Evolutionary conservation across 2,329 filamentous ascomycete genomes (phyloP), one percentile per base, ranked within the genome.

Genomic region (Gaeumannomyces sp.): DNA sequence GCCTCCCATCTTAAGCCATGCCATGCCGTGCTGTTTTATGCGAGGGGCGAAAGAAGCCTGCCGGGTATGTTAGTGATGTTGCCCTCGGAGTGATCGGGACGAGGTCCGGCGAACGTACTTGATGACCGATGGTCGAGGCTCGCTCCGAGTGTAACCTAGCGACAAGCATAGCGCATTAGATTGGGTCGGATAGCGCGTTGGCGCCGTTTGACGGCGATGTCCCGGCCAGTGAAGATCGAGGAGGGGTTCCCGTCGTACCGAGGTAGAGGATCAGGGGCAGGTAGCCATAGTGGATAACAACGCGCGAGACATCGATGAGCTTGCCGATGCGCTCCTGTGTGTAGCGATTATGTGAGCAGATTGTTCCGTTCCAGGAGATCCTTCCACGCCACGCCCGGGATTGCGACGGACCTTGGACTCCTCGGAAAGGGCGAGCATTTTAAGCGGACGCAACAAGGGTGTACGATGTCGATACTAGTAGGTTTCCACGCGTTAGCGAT

Each of bases 241-340:
- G 31, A 27, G 45, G 8, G 63, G n/a, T 27, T 28, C 6, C 68
- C 45, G 66, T 66, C 79, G 73, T 88, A 95, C 92, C 95, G 73
- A 99, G 89, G 79, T 98, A 99, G 78, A 99, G 85, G 76, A 99
- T 96, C 78, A 99, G 80, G 72, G 95, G 95, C 66, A 99, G 87
- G 79, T 98, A 99, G 77, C 95, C 95, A 83, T 98, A 99, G 82
- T 99, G 95, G 75, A 99, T 90, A 66, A 91, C 93, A 73, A 97
- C 89, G 74, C 93, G 88, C 68, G 93, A 95, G 77, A 97, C 82
- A 79, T 98, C 95, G 77, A 99, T 95, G 81, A 98, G 85, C 84
- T 93, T 94, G 74, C 91, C 89, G 80, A 99, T 97, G 84, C 95
- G 93, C 89, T 99, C 95, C 94, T 97, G 72, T 64, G 28, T 7